Percentiles rank a stretch among this genome's conserved stretches.
These are phyloP conservation scores for Botrytis paeoniae DNA, from an alignment of 2,329 filamentous ascomycete species.

Conservation along the genomic window DNA sequence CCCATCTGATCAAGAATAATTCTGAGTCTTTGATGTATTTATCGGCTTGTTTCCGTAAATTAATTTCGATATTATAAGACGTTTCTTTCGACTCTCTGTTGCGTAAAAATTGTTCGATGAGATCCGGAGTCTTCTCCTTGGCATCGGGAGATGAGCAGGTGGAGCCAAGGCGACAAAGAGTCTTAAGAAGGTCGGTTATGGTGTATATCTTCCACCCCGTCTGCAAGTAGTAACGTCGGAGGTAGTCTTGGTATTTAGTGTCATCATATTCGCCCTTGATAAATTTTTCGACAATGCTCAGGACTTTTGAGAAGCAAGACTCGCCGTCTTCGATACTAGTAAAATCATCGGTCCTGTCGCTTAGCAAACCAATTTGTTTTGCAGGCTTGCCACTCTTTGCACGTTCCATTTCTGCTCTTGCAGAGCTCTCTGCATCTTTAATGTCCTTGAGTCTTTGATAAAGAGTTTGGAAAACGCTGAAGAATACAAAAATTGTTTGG, in stretches of 20 bases:
- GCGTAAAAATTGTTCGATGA: slow-evolving; percentile 80
- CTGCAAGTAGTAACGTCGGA: slow-evolving; percentile 87
- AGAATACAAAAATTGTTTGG: slow-evolving; percentile 88
- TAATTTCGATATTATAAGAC: slow-evolving; percentile 85
- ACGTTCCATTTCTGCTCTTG: slow-evolving; percentile 69
- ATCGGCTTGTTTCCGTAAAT: slow-evolving; percentile 86
- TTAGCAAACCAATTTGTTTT: slow-evolving; percentile 76
- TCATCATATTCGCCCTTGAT: slow-evolving; percentile 81
- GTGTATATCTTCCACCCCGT: slow-evolving; percentile 93
- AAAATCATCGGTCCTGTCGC: slow-evolving; percentile 76
- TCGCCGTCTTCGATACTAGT: slow-evolving; percentile 56
- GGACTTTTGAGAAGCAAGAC: slow-evolving; percentile 80
- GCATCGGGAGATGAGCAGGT: slow-evolving; percentile 81
- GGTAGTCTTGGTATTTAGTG: slow-evolving; percentile 79
- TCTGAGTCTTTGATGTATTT: slow-evolving; percentile 91
- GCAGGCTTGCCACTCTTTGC: slow-evolving; percentile 76
- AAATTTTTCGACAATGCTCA: slow-evolving; percentile 82
- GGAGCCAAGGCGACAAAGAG: slow-evolving; percentile 75
- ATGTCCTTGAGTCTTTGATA: slow-evolving; percentile 81
- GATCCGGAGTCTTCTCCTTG: slow-evolving; percentile 91
- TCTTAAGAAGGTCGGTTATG: slow-evolving; percentile 81
- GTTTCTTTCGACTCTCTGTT: slow-evolving; percentile 81
- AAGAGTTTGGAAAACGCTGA: slow-evolving; percentile 87
- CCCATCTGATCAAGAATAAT: slow-evolving; percentile 84
- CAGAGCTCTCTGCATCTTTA: slow-evolving; percentile 73